Evolutionary conservation across 2,329 filamentous ascomycete genomes (phyloP).

Genomic region (Setomelanomma holmii): DNA sequence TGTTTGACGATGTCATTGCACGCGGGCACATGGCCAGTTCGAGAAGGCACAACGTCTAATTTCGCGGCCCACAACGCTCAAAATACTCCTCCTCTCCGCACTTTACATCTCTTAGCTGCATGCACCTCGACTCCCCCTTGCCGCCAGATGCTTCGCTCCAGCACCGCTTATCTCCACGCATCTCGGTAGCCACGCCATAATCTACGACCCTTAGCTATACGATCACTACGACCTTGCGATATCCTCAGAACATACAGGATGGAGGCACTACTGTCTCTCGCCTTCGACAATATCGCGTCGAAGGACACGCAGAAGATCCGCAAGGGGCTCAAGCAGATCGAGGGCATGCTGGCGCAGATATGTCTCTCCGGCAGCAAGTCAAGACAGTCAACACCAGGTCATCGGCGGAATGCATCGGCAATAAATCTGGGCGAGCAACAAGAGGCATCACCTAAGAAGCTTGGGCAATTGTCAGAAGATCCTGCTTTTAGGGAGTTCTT

Average conservation of each 20-base stretch:
- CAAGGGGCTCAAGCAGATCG: conserved; percentile 92
- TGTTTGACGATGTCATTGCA: conserved; percentile 27
- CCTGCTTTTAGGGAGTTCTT: conserved; percentile 96
- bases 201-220: conserved; percentile 7
- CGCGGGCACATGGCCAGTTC: conserved; percentile 10
- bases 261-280: conserved; percentile 90
- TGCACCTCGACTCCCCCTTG: conserved; percentile 25
- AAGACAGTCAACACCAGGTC: conserved; percentile 39
- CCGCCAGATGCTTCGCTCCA: conserved; percentile 23
- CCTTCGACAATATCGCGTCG: conserved; percentile 95
- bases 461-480: conserved; percentile 77
- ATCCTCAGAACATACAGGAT: conserved; percentile 58
- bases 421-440: conserved; percentile 43
- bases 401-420: conserved; percentile 48
- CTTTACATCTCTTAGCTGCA: conserved; percentile 36
- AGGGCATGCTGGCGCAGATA: conserved; percentile 92
- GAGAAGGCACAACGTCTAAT: conserved; percentile 19
- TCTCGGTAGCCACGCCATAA: conserved; percentile 12
- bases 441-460: conserved; percentile 51
- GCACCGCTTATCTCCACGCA: conserved; percentile 13
- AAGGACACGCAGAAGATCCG: conserved; percentile 88
- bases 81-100: conserved; percentile 36
- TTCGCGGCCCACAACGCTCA: conserved; percentile 33
- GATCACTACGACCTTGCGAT: conserved; percentile 11
- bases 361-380: conserved; percentile 69